Base-by-base conservation (phyloP, 2,329 filamentous ascomycete species). In the Neodidymelliopsis sp. region DNA sequence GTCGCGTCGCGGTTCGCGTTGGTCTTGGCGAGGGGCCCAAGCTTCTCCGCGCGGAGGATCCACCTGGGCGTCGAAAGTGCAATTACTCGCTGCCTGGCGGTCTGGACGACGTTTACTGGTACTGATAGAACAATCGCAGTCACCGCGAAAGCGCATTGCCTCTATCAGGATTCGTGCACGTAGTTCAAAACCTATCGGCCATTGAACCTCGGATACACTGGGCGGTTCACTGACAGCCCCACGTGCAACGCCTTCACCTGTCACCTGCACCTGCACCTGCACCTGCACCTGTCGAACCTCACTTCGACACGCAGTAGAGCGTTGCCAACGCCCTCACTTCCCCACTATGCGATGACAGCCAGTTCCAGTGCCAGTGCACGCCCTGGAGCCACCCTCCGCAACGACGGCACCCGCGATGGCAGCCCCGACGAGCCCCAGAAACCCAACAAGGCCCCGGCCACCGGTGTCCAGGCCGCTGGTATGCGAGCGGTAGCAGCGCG, bases 401-500 rank as follows among this genome's bases (percentile, higher is more conserved):
- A 29, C 38, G 54, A 59, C 46, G 45, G n/a, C 31, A 6, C 11
- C 43, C 10, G 37, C 54, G 48, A 54, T 49, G 57, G n/a, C n/a
- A 61, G n/a, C 45, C 54, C 48, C 15, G 56, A 62, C 22, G 56
- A 57, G 27, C 53, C 63, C 8, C 62, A 62, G 22, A 70, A 69
- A 41, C 79, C 80, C 45, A 77, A 78, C 51, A 81, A 82, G 56
- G 81, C 77, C 49, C 82, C 84, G 11, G 80, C 82, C 10, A 86
- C 84, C 12, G 91, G 89, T 36, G 89, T 90, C n/a, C 91, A 90
- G 16, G 91, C 91, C 4, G 91, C 91, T 16, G 85, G 90, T 29
- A 89, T 91, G 56, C 88, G 92, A 35, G 92, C 91, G 20, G 73
- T 96, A 55, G 92, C 88, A 62, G 88, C 90, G 6, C 89, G 95